Conservation (phyloP, 305 asterid genomes). For the Nicotiana rustica region DNA sequence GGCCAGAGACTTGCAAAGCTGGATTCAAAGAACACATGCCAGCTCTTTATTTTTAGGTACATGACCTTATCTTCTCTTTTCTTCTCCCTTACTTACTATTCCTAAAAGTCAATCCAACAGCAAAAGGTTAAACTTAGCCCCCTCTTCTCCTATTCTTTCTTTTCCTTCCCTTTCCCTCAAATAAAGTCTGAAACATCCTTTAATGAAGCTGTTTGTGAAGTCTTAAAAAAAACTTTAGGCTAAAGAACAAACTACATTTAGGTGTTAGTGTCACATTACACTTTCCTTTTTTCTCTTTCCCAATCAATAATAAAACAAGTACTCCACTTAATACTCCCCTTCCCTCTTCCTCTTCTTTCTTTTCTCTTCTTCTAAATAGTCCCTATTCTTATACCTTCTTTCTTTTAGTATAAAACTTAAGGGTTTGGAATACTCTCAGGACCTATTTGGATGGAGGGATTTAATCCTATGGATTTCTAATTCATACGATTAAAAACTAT, state of each 20-base stretch:
- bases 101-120: neutral
- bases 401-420: neutral
- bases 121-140: neutral
- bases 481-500: neutral
- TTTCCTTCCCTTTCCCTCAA: neutral
- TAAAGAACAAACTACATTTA: neutral
- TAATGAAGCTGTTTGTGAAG: too few relatives aligned
- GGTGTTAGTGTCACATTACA: neutral
- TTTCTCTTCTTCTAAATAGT: neutral
- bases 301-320: neutral
- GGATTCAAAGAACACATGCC: neutral
- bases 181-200: neutral
- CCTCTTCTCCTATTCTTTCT: neutral
- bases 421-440: neutral
- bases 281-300: neutral
- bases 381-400: neutral
- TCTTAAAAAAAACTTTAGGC: neutral
- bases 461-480: slow-evolving; percentile 19
- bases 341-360: neutral
- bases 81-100: neutral
- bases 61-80: neutral
- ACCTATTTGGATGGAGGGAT: neutral
- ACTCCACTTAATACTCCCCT: neutral
- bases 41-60: neutral
- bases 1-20: slow-evolving; percentile 11